These are phyloP conservation scores for Lipomyces orientalis DNA, from an alignment of 805 yeast genomes.

Conservation along the genomic window DNA sequence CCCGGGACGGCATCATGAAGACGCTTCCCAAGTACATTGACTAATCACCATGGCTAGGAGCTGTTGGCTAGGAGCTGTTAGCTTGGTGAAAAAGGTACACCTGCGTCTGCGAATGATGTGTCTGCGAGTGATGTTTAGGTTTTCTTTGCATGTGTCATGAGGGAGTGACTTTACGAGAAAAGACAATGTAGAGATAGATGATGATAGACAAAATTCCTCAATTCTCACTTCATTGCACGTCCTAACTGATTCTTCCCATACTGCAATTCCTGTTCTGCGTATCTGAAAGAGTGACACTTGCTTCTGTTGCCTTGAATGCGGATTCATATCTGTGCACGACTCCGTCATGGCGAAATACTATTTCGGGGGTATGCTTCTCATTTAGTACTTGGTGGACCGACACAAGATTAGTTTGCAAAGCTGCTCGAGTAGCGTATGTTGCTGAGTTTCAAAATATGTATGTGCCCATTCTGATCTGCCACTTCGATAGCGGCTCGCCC, in stretches of 20 bases:
- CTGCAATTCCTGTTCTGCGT: too few relatives aligned
- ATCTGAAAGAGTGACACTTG: neutral
- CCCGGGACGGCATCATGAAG: constrained; percentile 11
- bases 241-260: neutral
- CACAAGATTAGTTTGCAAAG: neutral
- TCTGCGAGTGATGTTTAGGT: constrained; percentile 6
- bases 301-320: neutral
- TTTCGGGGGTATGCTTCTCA: neutral
- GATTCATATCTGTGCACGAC: neutral
- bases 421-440: neutral
- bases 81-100: constrained; percentile 10
- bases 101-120: constrained; percentile 7
- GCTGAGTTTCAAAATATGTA: neutral
- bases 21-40: constrained; percentile 10
- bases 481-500: neutral
- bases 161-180: constrained; percentile 6
- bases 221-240: constrained; percentile 2
- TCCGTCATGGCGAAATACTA: neutral
- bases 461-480: neutral
- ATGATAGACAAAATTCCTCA: constrained; percentile 4
- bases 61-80: constrained; percentile 10
- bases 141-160: constrained; percentile 6
- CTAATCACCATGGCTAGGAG: constrained; percentile 9
- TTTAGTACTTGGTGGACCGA: neutral
- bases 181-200: constrained; percentile 8